These are phyloP conservation scores for Acanthamoeba castellanii DNA, from an alignment of 208 protist genomes.

Conservation along the genomic window DNA sequence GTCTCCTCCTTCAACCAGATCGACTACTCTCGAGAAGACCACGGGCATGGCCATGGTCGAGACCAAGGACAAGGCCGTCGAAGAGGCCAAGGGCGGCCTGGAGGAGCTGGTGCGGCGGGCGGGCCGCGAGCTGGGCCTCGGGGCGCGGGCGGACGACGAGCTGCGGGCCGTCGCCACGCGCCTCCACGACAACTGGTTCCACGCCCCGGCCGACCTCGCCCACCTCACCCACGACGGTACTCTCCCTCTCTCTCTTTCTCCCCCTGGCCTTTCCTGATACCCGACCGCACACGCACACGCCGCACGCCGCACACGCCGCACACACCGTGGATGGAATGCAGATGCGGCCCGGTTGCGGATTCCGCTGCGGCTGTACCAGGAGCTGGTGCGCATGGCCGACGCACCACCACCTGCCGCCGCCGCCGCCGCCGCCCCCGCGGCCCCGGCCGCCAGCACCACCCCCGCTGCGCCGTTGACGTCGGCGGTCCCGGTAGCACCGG, in stretches of 20 bases:
- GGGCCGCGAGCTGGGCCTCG: too few relatives aligned
- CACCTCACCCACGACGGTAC: background rate
- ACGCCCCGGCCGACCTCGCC: background rate
- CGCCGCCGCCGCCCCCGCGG: background rate
- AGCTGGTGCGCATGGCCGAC: background rate
- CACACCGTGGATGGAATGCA: background rate
- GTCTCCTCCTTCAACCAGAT: too few relatives aligned
- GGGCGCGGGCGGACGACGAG: background rate
- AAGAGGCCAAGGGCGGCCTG: too few relatives aligned
- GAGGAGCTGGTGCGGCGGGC: too few relatives aligned
- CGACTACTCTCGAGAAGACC: too few relatives aligned
- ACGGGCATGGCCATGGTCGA: too few relatives aligned
- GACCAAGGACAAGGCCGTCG: too few relatives aligned
- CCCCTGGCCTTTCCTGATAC: background rate
- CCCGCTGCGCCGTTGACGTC: background rate
- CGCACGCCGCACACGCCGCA: too few relatives aligned
- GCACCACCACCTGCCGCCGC: background rate
- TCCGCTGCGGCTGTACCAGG: background rate
- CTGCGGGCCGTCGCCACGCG: background rate
- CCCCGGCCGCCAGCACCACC: background rate
- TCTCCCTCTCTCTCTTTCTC: background rate
- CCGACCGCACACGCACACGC: too few relatives aligned
- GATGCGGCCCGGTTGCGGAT: background rate
- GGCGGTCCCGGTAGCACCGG: too few relatives aligned
- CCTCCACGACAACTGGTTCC: background rate